Base-by-base conservation (phyloP, 352 stramenopile genomes). In the Globisporangium okanoganense region DNA sequence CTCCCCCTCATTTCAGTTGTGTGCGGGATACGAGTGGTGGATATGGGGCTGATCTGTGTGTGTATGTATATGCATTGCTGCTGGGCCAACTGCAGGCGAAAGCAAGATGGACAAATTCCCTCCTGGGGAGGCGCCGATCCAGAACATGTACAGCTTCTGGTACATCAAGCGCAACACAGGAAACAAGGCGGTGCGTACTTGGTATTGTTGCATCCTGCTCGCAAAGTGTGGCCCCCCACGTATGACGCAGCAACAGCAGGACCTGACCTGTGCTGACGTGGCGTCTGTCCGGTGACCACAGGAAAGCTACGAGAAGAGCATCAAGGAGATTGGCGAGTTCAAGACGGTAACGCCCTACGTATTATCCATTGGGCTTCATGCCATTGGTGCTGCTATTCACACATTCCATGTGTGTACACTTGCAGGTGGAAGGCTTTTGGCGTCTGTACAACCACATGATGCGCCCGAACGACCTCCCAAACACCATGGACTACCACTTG, bases 291-390 rank as follows among this genome's bases (percentile, higher is more conserved):
- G 49, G 52, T 14, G 36, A 38, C 31, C 55, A 3, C 64, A 93
- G 73, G 87, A 97, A 60, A 96, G 90, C 66, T 97, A 98, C 59
- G 89, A 97, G 64, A 97, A 97, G 62, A 96, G 89, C 60, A 97
- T 98, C 66, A 98, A 98, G 72, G 86, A 90, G 41, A 73, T 98
- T 16, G 87, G 85, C 40, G 85, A 92, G 47, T 98, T 98, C 67
- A 95, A 97, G 71, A 97, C 92, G 45, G 82, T 92, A 29, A 29
- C 12, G 76, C 25, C 2, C 35, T 0, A 20, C n/a, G 5, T 24
- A 29, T 3, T 56, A 29, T 18, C 10, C 6, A 25, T n/a, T 25
- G 12, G 7, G 18, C 25, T n/a, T 9, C 0, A n/a, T 14, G 16
- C n/a, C 47, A 16, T 53, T 31, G 10, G 54, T 3, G 8, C 14